Percentiles rank a stretch among this genome's conserved stretches.
phyloP scores from a whole-genome alignment of 2,329 filamentous ascomycete genomes.

The Penicillium sp. region DNA sequence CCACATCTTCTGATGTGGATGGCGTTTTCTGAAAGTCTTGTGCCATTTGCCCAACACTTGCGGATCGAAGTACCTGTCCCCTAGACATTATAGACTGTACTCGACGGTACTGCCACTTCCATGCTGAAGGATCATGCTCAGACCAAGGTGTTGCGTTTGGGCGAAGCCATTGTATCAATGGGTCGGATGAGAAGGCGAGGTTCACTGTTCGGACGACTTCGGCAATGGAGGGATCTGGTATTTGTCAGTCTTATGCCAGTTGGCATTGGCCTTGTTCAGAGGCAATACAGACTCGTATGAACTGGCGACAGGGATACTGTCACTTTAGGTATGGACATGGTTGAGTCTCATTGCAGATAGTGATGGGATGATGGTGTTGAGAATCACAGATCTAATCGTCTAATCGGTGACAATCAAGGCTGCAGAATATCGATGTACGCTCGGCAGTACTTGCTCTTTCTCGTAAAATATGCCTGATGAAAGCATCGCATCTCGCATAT shows the following conservation, averaged over 20 bases:
- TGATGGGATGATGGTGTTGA: not conserved
- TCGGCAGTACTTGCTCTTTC: not conserved
- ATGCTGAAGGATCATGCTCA: not conserved
- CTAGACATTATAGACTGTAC: constrained; percentile 21
- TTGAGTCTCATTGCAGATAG: not conserved
- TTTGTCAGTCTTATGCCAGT: not conserved
- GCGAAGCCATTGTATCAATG: constrained; percentile 26
- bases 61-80: constrained; percentile 21
- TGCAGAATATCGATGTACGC: not conserved
- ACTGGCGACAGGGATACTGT: not conserved
- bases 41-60: constrained; percentile 7
- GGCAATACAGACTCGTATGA: not conserved
- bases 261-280: not conserved
- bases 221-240: constrained; percentile 14
- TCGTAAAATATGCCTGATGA: not conserved
- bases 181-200: constrained; percentile 25
- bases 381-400: not conserved
- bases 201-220: constrained; percentile 21
- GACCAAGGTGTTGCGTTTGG: constrained; percentile 19
- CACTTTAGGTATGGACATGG: not conserved
- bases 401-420: not conserved
- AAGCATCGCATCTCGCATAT: not conserved
- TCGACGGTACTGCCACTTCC: constrained; percentile 26
- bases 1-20: not conserved
- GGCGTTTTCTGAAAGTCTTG: constrained; percentile 2